phyloP scores from a whole-genome alignment of 441 rosid species.

The Syzygium syzygioides region DNA sequence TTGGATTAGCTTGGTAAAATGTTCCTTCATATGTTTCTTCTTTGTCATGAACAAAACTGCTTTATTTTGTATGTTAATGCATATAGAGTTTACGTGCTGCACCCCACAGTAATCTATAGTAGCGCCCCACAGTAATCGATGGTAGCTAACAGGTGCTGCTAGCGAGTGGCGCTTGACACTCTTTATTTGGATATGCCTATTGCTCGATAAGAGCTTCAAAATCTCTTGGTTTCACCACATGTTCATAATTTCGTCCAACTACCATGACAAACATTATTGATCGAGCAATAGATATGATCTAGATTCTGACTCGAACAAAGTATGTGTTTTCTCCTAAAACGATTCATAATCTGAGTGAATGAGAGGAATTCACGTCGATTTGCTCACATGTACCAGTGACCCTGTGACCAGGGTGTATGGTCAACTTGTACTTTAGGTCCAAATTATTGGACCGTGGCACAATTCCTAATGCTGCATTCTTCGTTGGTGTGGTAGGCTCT shows the following conservation, averaged over 20 bases:
- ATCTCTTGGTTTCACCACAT: not conserved
- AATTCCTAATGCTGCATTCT: not conserved
- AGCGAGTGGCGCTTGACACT: not conserved
- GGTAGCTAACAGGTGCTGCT: not conserved
- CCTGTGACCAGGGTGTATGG: not conserved
- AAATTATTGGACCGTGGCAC: not conserved
- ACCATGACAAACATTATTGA: not conserved
- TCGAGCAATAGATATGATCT: not conserved
- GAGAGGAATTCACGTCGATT: not conserved
- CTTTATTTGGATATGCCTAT: not conserved
- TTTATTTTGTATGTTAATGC: not conserved
- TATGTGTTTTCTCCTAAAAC: not conserved
- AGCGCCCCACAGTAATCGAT: not conserved
- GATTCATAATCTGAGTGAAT: not conserved
- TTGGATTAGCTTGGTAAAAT: not conserved
- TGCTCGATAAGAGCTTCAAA: not conserved
- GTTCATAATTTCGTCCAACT: not conserved
- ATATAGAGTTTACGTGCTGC: not conserved
- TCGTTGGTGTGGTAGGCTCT: not conserved
- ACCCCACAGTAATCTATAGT: not conserved
- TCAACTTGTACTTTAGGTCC: not conserved
- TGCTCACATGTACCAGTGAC: not conserved
- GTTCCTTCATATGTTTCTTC: not conserved
- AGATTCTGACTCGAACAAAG: not conserved
- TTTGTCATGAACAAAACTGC: not conserved